Conservation (phyloP, 2,329 filamentous ascomycete genomes). For the Polychaeton citri region DNA sequence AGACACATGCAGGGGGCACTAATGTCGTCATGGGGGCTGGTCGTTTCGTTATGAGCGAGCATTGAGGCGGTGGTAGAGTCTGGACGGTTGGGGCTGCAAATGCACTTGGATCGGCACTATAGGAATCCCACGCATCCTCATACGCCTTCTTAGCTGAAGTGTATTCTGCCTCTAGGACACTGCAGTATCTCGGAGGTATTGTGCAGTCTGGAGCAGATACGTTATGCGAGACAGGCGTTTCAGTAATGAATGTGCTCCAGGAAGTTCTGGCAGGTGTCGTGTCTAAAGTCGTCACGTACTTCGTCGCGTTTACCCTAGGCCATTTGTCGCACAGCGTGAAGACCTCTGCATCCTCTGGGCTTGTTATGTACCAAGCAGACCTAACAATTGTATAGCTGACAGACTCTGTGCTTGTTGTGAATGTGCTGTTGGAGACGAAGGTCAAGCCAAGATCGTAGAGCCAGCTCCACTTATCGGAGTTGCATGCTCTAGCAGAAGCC, state of each 20-base stretch:
- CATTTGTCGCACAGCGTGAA: slow-evolving; percentile 13
- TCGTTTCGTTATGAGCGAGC: background rate
- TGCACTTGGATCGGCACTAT: background rate
- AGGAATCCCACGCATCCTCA: background rate
- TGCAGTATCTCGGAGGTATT: slow-evolving; percentile 8
- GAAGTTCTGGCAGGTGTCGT: background rate
- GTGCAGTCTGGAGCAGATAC: slow-evolving; percentile 8
- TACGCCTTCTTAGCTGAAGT: background rate
- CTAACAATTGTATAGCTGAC: background rate
- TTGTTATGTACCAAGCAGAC: too few relatives aligned
- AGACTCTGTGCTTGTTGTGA: background rate
- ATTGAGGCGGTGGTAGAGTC: background rate
- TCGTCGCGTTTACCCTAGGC: slow-evolving; percentile 9
- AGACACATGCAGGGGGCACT: slow-evolving; percentile 4
- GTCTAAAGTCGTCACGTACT: slow-evolving; percentile 1
- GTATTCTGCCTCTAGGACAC: slow-evolving; percentile 1
- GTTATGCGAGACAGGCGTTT: slow-evolving; percentile 1
- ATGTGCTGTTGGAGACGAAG: background rate
- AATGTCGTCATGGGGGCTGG: background rate
- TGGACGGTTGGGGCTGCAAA: background rate
- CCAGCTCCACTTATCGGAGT: background rate
- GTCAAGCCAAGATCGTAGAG: background rate
- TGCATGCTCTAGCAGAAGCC: background rate
- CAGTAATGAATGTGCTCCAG: slow-evolving; percentile 1
- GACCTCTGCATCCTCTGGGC: slow-evolving; percentile 2